Percentiles rank a stretch among this genome's conserved stretches.
Evolutionary conservation across 2,329 filamentous ascomycete genomes (phyloP).

Genomic region (Corynespora cassiicola): DNA sequence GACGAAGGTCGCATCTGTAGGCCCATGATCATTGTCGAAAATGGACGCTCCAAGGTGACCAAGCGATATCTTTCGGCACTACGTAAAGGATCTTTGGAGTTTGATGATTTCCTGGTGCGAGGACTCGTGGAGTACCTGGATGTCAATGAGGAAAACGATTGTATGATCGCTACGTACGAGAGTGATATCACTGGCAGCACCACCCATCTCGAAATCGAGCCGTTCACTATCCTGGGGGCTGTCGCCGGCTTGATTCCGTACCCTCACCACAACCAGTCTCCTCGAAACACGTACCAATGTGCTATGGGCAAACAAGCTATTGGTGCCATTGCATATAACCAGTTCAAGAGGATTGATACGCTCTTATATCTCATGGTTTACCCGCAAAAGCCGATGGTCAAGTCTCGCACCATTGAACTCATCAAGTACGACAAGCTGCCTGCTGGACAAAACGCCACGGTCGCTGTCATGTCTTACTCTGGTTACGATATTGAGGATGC

Average conservation of each 20-base stretch:
- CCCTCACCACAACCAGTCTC: slow-evolving; percentile 98
- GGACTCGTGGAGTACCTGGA: slow-evolving; percentile 96
- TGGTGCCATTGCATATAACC: slow-evolving; percentile 96
- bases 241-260: slow-evolving; percentile 97
- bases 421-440: slow-evolving; percentile 97
- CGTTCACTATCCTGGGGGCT: slow-evolving; percentile 93
- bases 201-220: slow-evolving; percentile 96
- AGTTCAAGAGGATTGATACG: slow-evolving; percentile 96
- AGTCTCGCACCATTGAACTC: slow-evolving; percentile 94
- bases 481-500: slow-evolving; percentile 99
- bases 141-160: slow-evolving; percentile 97
- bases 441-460: slow-evolving; percentile 94
- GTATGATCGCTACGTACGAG: slow-evolving; percentile 90
- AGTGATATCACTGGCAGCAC: slow-evolving; percentile 81
- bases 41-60: slow-evolving; percentile 81
- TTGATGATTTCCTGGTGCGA: slow-evolving; percentile 90
- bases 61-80: slow-evolving; percentile 79
- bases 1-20: slow-evolving; percentile 97
- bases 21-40: slow-evolving; percentile 93
- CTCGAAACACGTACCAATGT: slow-evolving; percentile 97
- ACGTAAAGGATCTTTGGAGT: slow-evolving; percentile 82
- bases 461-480: slow-evolving; percentile 99
- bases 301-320: slow-evolving; percentile 99
- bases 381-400: slow-evolving; percentile 96
- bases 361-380: slow-evolving; percentile 97